These are phyloP conservation scores for Phialophora tarda DNA, from an alignment of 2,329 filamentous ascomycete genomes.

Conservation along the genomic window DNA sequence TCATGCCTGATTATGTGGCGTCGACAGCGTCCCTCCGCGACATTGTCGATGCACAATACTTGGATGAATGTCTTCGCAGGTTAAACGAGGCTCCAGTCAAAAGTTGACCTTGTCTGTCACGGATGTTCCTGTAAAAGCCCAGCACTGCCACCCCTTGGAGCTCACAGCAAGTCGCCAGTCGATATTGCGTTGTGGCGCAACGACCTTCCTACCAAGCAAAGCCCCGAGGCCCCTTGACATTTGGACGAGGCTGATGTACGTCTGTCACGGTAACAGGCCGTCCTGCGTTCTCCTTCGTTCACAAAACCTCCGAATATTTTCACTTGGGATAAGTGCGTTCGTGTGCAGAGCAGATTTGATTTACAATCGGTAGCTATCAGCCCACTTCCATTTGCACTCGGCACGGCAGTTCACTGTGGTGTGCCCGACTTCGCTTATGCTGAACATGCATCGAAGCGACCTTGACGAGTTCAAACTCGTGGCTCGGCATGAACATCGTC, in stretches of 20 bases:
- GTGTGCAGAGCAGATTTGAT: background rate
- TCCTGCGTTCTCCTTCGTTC: background rate
- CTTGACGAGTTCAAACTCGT: background rate
- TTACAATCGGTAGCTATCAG: background rate
- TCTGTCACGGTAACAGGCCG: background rate
- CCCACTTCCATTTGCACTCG: background rate
- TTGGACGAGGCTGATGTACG: background rate
- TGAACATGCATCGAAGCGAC: conserved; percentile 15
- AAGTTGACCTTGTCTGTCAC: background rate
- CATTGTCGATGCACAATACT: background rate
- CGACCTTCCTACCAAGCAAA: background rate
- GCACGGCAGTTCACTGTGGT: conserved; percentile 12
- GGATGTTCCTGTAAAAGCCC: background rate
- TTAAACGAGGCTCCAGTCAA: background rate
- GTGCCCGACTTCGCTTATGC: conserved; percentile 5
- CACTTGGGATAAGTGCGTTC: background rate
- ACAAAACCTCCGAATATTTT: background rate
- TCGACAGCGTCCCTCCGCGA: background rate
- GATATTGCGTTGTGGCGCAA: background rate
- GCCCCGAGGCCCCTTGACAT: background rate
- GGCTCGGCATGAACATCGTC: background rate
- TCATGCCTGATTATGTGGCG: background rate
- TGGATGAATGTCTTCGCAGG: background rate
- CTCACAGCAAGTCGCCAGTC: background rate
- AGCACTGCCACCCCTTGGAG: background rate